Conservation (phyloP, 2,329 filamentous ascomycete genomes). For the Ilyonectria robusta region DNA sequence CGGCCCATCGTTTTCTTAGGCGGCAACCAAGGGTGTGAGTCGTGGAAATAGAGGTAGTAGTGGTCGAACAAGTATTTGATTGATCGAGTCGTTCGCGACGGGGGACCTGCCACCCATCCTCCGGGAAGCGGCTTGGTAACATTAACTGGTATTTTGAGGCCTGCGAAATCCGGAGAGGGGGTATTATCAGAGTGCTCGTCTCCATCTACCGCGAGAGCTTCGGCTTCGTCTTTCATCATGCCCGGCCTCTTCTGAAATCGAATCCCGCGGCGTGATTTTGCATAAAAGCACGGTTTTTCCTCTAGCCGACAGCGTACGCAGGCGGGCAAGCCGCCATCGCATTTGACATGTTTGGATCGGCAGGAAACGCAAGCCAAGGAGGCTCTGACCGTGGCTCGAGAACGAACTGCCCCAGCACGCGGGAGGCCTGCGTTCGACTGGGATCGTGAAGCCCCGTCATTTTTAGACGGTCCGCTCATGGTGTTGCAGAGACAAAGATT, state of each 20-base stretch:
- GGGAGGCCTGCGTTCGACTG: conserved; percentile 17
- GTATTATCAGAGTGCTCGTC: conserved; percentile 12
- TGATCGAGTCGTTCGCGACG: neutral
- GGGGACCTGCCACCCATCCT: conserved; percentile 26
- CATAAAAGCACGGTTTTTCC: conserved; percentile 34
- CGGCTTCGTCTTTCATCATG: conserved; percentile 26
- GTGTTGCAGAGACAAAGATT: conserved; percentile 17
- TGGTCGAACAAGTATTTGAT: conserved; percentile 33
- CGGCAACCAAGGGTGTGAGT: conserved; percentile 42
- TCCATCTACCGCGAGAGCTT: neutral
- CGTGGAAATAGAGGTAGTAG: conserved; percentile 45
- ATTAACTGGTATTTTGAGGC: conserved; percentile 9
- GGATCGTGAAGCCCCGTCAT: conserved; percentile 17
- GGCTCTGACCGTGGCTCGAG: conserved; percentile 37
- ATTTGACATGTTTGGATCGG: conserved; percentile 42
- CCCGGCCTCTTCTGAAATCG: conserved; percentile 34
- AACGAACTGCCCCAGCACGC: conserved; percentile 29
- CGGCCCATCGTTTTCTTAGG: conserved; percentile 32
- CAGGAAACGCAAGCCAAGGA: conserved; percentile 43
- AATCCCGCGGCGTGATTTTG: conserved; percentile 40
- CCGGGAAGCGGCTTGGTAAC: conserved; percentile 16
- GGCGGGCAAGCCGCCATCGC: conserved; percentile 35
- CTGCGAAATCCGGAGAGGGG: conserved; percentile 29
- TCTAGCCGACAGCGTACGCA: conserved; percentile 41
- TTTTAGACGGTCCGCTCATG: conserved; percentile 32